Evolutionary conservation across 805 yeast species (phyloP), one percentile per base, ranked within the genome.

Genomic region (Grigorovia yakushimaensis): DNA sequence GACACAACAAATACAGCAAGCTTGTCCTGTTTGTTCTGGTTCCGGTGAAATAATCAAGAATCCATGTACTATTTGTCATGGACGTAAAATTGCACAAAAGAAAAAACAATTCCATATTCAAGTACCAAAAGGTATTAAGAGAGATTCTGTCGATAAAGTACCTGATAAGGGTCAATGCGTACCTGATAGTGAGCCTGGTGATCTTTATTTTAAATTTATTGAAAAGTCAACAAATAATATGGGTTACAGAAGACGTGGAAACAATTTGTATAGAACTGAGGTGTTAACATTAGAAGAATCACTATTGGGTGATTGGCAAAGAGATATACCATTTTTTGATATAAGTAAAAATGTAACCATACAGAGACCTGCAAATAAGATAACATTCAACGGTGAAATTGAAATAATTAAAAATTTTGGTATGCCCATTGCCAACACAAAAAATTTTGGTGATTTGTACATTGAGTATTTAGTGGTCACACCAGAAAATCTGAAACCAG

Each of bases 131-230:
- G 98, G 98, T 22, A 69, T 81, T 9, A 73, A 78, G 10, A 71
- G 89, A 56, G 75, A 77, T 48, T 73, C 74, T 55, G 73, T 73
- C 39, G 78, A 79, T 53, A 73, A 76, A 1, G 68, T 82, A 44
- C 72, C 72, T 43, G 94, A 91, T 2, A 88, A 88, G 64, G 88
- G 91, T 5, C 94, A 91, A 60, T 84, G 81, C 60, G 74, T 74
- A 53, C 97, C 98, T 2, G 95, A 85, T 47, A 74, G 78, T 73
- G 76, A 73, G 5, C 78, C 95, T 3, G 98, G 98, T 18, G 87
- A 91, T 66, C 68, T 93, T 47, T 62, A 74, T 22, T 71, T 88
- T n/a, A 72, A 70, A 39, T 60, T 87, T 37, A 60, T 59, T 30
- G 97, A 91, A 66, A 69, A 73, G 38, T 43, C 47, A 27, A 47